A percentile compares a stretch with the other conserved stretches of the same genome.
Conservation (phyloP, 257 asterid species). For the Nemophila menziesii region DNA sequence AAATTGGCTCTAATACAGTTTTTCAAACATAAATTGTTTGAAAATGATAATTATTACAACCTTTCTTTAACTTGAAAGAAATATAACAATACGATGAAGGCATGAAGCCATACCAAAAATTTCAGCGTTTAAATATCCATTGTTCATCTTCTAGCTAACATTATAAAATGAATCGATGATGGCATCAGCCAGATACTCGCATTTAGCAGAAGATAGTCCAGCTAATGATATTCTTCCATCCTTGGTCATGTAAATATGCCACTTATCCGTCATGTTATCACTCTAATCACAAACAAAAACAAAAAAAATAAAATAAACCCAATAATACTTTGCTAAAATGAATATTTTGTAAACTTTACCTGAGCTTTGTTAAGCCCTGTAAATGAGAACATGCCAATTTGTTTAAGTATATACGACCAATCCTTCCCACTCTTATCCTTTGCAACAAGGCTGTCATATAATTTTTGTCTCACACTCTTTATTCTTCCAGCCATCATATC, state of each 20-base stretch:
- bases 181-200: constrained; percentile 94
- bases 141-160: constrained; percentile 32
- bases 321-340: neutral
- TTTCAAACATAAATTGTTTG: neutral
- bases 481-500: constrained; percentile 94
- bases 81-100: neutral
- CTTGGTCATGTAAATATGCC: constrained; percentile 96
- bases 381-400: constrained; percentile 96
- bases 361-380: constrained; percentile 84
- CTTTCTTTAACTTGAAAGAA: neutral
- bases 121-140: neutral
- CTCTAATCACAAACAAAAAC: constrained; percentile 33
- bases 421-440: constrained; percentile 82
- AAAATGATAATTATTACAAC: neutral
- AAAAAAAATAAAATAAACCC: neutral
- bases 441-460: constrained; percentile 41
- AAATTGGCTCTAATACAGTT: neutral
- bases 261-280: constrained; percentile 78
- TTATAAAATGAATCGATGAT: constrained; percentile 81
- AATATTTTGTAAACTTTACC: constrained; percentile 27
- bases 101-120: neutral
- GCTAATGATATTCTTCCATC: constrained; percentile 95
- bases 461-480: constrained; percentile 65
- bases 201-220: constrained; percentile 81
- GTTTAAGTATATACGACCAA: constrained; percentile 84